Evolutionary conservation across 345 rosid genomes (phyloP), one percentile per base, ranked within the genome.

Genomic region (Raphanus sativus): DNA sequence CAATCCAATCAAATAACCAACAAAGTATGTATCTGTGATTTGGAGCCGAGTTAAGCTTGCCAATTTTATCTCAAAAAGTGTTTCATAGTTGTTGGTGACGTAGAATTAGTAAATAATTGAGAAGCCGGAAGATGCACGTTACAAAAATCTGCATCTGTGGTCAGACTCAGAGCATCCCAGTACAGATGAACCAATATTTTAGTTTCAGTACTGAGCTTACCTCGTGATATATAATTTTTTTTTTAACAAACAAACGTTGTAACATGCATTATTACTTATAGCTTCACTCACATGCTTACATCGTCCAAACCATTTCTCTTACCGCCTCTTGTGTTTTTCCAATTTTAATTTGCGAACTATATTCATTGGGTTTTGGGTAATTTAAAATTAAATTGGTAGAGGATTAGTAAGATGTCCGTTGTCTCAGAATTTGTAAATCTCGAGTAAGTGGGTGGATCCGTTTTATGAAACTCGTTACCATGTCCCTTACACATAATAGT

Each of bases 331-430:
- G 15, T 36, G 3, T 16, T 56, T 25, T 58, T 24, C 2, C 5
- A 24, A 24, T 24, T 9, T 58, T 58, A 24, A 3, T 58, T 24
- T 24, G 1, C 29, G 36, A 65, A 13, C 32, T 4, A 59, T 59
- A 59, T 59, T 25, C 62, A 25, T 59, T 25, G 15, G 28, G 32
- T 25, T 59, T 56, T 1, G 62, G 62, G 28, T 5, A 10, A 48
- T 2, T 4, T 59, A 59, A 15, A 15, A 33, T 38, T 16, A 55
- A 34, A 74, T 65, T n/a, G 59, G 45, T 56, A 75, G 74, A 28
- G 74, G 74, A 69, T 48, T 33, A 61, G 69, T 76, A 69, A 76
- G 80, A 7, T 62, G 32, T 68, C 70, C 70, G 75, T 76, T 76
- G 74, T 75, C 52, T 67, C 67, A 58, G 2, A 55, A 28, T n/a